Evolutionary conservation across 352 stramenopile genomes (phyloP).

Genomic region (Phytophthora niederhauseri): DNA sequence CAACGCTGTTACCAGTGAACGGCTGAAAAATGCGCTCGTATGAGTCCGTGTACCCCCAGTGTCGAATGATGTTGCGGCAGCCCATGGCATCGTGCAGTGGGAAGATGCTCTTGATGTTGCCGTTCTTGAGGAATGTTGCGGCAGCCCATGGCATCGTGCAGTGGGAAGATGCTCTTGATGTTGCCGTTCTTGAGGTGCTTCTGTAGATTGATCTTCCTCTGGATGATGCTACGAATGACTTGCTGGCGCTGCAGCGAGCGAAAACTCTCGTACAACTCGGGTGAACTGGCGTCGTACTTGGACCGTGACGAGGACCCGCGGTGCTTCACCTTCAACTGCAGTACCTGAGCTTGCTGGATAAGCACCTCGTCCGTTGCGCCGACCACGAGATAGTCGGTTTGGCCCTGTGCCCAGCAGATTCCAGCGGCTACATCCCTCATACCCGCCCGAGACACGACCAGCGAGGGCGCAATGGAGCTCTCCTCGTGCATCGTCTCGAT

Average conservation of each 20-base stretch:
- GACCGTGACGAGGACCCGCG: slow-evolving; percentile 64
- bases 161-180: slow-evolving; percentile 64
- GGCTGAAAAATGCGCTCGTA: slow-evolving; percentile 56
- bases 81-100: slow-evolving; percentile 67
- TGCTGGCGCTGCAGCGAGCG: slow-evolving; percentile 78
- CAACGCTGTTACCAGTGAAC: slow-evolving; percentile 52
- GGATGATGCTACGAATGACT: slow-evolving; percentile 75
- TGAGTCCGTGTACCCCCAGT: slow-evolving; percentile 58
- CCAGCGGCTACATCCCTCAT: slow-evolving; percentile 16
- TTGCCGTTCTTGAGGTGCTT: slow-evolving; percentile 62
- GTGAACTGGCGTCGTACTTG: slow-evolving; percentile 48
- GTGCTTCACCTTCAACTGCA: slow-evolving; percentile 81
- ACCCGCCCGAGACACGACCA: slow-evolving; percentile 52
- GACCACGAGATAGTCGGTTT: slow-evolving; percentile 67
- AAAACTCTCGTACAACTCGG: slow-evolving; percentile 69
- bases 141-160: slow-evolving; percentile 67
- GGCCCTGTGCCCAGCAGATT: background rate
- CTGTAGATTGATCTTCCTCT: slow-evolving; percentile 71
- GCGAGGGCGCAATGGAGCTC: slow-evolving; percentile 56
- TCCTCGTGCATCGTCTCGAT: slow-evolving; percentile 78
- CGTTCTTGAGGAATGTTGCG: slow-evolving; percentile 59
- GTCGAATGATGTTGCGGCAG: slow-evolving; percentile 64
- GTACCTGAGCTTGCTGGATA: slow-evolving; percentile 55
- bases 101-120: slow-evolving; percentile 68
- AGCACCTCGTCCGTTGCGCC: slow-evolving; percentile 64